Conservation (phyloP, 495 filamentous ascomycete genomes). For the Thozetella sp. region DNA sequence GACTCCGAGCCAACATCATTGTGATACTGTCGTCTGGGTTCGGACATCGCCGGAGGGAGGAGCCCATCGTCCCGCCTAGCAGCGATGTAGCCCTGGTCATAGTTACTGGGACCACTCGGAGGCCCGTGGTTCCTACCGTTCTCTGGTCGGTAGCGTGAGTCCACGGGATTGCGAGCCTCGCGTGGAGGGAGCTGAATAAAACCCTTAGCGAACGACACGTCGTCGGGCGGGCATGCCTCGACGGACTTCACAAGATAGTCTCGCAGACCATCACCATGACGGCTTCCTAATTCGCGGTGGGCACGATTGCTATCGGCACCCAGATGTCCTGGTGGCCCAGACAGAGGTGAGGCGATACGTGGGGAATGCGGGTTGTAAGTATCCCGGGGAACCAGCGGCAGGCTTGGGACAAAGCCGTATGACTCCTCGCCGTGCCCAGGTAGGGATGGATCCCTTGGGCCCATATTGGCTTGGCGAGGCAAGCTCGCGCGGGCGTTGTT, state of each 20-base stretch:
- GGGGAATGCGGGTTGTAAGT: neutral
- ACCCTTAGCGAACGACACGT: conserved; percentile 8
- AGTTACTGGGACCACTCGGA: neutral
- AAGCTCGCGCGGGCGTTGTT: neutral
- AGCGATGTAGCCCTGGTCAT: neutral
- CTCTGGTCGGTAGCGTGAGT: neutral
- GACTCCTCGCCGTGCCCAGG: neutral
- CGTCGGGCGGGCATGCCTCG: conserved; percentile 32
- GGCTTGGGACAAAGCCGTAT: neutral
- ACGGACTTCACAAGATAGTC: conserved; percentile 43
- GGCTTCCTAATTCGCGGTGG: conserved; percentile 12
- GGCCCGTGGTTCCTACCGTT: neutral
- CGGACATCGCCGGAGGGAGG: neutral
- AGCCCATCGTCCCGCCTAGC: neutral
- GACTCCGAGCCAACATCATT: neutral
- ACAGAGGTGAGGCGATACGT: conserved; percentile 15
- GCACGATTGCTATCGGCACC: neutral
- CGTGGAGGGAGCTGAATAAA: conserved; percentile 25
- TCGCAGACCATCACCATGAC: conserved; percentile 26
- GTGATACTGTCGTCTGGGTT: neutral
- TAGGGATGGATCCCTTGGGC: neutral
- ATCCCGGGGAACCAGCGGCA: neutral
- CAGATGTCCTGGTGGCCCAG: conserved; percentile 11
- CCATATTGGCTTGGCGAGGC: neutral
- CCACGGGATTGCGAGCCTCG: neutral